A percentile compares a stretch with the other conserved stretches of the same genome.
phyloP scores from a whole-genome alignment of 1,284 basidiomycete species.

The Cystobasidium pallidum region DNA sequence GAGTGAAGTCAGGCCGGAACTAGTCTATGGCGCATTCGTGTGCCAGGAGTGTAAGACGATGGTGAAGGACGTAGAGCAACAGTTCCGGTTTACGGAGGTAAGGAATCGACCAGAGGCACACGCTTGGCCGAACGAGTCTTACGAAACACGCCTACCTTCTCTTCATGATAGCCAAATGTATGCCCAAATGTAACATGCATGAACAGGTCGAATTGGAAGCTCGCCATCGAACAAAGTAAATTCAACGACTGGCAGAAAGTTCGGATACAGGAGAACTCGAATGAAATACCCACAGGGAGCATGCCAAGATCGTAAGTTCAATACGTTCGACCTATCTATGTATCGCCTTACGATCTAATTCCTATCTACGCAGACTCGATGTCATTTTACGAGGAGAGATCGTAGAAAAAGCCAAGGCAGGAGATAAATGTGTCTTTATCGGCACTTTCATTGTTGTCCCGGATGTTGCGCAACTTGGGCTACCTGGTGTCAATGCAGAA shows the following conservation, averaged over 20 bases:
- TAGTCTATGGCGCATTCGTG: constrained; percentile 89
- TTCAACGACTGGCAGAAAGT: constrained; percentile 99
- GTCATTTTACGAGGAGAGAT: constrained; percentile 93
- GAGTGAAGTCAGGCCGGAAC: constrained; percentile 93
- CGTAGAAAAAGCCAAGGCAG: constrained; percentile 96
- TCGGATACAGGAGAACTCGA: constrained; percentile 97
- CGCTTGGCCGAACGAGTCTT: constrained; percentile 17
- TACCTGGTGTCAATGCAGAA: constrained; percentile 93
- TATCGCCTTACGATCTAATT: not conserved
- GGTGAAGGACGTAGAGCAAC: constrained; percentile 95
- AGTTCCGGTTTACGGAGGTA: constrained; percentile 99
- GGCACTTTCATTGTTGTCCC: constrained; percentile 98
- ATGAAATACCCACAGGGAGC: constrained; percentile 96
- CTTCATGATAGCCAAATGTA: constrained; percentile 70
- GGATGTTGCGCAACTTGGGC: constrained; percentile 92
- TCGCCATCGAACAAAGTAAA: constrained; percentile 93
- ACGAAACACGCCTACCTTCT: constrained; percentile 1
- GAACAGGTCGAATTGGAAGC: constrained; percentile 86
- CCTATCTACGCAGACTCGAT: constrained; percentile 64
- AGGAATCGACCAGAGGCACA: constrained; percentile 36
- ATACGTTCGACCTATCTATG: constrained; percentile 3
- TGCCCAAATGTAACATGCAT: constrained; percentile 93
- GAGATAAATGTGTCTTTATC: constrained; percentile 97
- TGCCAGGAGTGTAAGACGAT: constrained; percentile 85
- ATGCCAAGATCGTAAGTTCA: constrained; percentile 77